phyloP scores from a whole-genome alignment of 805 yeast genomes.

The Zygoascus biomembranicola region DNA sequence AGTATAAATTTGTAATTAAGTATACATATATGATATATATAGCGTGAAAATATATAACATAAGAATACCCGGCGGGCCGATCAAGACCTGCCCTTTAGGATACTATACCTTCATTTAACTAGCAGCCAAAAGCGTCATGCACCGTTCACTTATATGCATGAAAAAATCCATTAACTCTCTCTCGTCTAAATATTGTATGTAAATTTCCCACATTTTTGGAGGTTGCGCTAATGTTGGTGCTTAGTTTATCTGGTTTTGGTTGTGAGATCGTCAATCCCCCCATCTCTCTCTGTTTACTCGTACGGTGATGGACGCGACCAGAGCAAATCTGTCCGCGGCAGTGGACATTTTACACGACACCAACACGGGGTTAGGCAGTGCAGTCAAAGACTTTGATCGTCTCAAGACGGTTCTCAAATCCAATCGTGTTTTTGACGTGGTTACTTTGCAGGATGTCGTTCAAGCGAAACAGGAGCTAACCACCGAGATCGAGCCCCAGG shows the following conservation, averaged over 20 bases:
- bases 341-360: conserved; percentile 5
- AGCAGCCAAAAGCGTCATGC: too few species aligned
- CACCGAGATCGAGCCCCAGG: conserved; percentile 24
- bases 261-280: too few species aligned
- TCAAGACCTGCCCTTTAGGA: too few species aligned
- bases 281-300: too few species aligned
- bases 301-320: background rate
- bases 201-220: too few species aligned
- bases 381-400: conserved; percentile 18
- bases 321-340: background rate
- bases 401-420: conserved; percentile 16
- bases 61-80: too few species aligned
- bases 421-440: conserved; percentile 23
- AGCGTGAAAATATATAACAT: background rate
- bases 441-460: conserved; percentile 21
- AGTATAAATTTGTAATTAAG: too few species aligned
- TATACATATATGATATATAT: background rate
- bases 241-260: too few species aligned
- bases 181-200: background rate
- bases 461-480: conserved; percentile 18
- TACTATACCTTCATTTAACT: too few species aligned
- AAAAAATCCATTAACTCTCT: background rate
- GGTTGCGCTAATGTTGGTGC: too few species aligned
- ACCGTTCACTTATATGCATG: too few species aligned
- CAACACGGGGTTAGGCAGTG: conserved; percentile 4